Evolutionary conservation across 768 basidiomycete species (phyloP), one percentile per base, ranked within the genome.

Genomic region (Hygrocybe punicea): DNA sequence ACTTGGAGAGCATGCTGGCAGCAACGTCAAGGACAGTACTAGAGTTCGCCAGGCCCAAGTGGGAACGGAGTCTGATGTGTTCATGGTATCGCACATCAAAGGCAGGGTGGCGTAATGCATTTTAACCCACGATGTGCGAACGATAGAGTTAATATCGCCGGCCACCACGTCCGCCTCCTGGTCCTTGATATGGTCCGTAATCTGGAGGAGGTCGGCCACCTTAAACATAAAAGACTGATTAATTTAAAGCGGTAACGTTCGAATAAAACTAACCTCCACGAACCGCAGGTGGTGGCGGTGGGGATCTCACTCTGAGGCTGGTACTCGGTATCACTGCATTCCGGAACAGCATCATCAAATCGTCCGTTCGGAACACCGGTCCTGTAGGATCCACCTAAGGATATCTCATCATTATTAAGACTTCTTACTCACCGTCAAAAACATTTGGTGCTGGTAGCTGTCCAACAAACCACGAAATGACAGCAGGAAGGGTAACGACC

Each of bases 331-430:
- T 91, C 33, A 88, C 84, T 48, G 91, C 89, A 64, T 84, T 89
- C 35, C 84, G 80, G 70, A 97, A 87, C 29, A 93, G 66, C 59
- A 87, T 86, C 85, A 98, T 87, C 37, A 96, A 75, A 69, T 96
- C 93, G 29, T 97, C 94, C 1, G 89, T 87, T 56, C 91, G 80
- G 74, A 96, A 96, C 37, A 92, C 81, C 8, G 94, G 94, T 4
- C 93, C 93, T 95, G 62, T 19, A 62, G 24, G 53, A 54, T 25
- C 50, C 57, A 23, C 36, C 56, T 17, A 17, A n/a, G 5, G 52
- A 60, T 53, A 21, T 21, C 29, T n/a, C 45, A 11, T 48, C 14
- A 45, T 7, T 14, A n/a, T 14, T 25, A n/a, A 9, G n/a, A 9
- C 17, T 8, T 7, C 58, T 37, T n/a, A 16, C 84, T 63, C 61